A percentile compares a stretch with the other conserved stretches of the same genome.
These are phyloP conservation scores for Somion occarium DNA, from an alignment of 1,284 basidiomycete species.

Conservation along the genomic window DNA sequence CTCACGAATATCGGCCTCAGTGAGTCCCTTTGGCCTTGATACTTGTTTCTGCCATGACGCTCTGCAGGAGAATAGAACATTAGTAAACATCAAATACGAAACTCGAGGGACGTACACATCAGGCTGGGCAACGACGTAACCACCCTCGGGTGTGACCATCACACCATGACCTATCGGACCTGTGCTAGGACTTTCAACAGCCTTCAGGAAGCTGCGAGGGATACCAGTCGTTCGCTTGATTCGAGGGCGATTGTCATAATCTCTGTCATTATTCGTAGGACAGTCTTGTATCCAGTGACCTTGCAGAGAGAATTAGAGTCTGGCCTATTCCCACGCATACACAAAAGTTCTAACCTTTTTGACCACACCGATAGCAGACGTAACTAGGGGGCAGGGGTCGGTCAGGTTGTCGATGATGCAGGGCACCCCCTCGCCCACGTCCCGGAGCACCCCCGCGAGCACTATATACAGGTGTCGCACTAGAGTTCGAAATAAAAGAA, in stretches of 20 bases:
- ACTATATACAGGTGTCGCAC: constrained; percentile 71
- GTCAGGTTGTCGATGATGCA: constrained; percentile 47
- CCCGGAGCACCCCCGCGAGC: constrained; percentile 44
- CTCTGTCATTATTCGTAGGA: constrained; percentile 94
- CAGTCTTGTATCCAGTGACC: constrained; percentile 99
- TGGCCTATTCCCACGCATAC: not conserved
- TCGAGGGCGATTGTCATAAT: constrained; percentile 90
- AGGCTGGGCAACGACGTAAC: constrained; percentile 92
- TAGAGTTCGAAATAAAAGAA: constrained; percentile 30
- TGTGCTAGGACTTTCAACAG: constrained; percentile 82
- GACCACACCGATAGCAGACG: constrained; percentile 98
- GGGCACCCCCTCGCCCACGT: constrained; percentile 47
- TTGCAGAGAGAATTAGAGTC: constrained; percentile 28
- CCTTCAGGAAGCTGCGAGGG: constrained; percentile 94
- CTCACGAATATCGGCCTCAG: constrained; percentile 83
- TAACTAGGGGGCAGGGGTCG: constrained; percentile 87
- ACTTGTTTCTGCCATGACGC: constrained; percentile 92
- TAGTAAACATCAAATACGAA: not conserved
- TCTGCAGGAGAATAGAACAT: constrained; percentile 34
- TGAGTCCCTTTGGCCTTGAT: constrained; percentile 71
- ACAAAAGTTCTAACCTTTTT: constrained; percentile 70
- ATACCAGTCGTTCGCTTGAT: constrained; percentile 99
- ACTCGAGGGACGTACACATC: constrained; percentile 64
- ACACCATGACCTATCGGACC: constrained; percentile 78
- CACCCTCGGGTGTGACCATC: constrained; percentile 96